These are phyloP conservation scores for Seiridium cupressi DNA, from an alignment of 2,329 filamentous ascomycete species.

Conservation along the genomic window DNA sequence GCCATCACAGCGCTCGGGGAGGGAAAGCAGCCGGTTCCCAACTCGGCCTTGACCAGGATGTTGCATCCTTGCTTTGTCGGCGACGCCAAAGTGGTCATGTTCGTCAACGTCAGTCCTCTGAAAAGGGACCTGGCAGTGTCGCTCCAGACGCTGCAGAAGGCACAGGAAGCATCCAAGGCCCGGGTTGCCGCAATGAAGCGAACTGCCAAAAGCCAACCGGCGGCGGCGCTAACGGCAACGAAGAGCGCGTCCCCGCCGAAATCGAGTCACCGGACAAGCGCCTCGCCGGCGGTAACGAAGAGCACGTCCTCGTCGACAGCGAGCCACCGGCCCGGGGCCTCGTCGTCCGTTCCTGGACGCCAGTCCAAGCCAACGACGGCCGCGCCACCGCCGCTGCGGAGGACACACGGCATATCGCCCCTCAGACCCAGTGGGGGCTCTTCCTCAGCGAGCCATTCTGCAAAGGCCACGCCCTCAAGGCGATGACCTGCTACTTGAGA, in stretches of 20 bases:
- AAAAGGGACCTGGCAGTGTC: conserved; percentile 67
- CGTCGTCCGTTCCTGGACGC: no score
- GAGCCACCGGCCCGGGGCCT: no score
- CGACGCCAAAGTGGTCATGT: conserved; percentile 96
- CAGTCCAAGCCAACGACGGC: no score
- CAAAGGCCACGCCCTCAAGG: no score
- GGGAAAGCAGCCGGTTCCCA: conserved; percentile 82
- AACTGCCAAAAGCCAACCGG: neutral
- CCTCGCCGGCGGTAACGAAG: no score
- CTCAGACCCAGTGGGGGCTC: no score
- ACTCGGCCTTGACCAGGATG: conserved; percentile 90
- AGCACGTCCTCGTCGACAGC: no score
- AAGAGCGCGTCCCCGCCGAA: neutral
- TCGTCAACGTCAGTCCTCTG: conserved; percentile 92
- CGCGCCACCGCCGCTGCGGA: no score
- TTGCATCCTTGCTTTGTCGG: conserved; percentile 89
- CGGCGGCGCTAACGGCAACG: neutral
- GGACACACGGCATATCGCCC: no score
- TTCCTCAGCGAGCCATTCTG: no score
- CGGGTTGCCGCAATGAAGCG: conserved; percentile 10
- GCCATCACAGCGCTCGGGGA: conserved; percentile 87
- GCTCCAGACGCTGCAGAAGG: conserved; percentile 18
- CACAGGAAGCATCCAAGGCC: conserved; percentile 17
- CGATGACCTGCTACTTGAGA: no score
- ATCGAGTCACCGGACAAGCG: no score